Conservation (phyloP, 2,329 filamentous ascomycete genomes). For the Colletotrichum simmondsii region DNA sequence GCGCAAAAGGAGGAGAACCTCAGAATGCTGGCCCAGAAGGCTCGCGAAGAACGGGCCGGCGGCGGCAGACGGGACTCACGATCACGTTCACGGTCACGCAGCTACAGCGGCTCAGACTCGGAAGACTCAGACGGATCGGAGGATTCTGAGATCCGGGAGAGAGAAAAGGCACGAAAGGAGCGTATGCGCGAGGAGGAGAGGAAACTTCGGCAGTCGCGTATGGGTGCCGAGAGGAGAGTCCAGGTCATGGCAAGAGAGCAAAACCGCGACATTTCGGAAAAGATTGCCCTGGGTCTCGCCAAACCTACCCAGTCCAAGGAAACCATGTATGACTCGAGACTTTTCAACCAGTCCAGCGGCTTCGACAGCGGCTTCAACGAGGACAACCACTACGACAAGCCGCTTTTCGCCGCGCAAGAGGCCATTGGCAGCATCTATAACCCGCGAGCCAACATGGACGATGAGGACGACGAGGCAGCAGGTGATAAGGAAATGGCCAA, state of each 20-base stretch:
- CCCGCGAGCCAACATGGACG: conserved; percentile 78
- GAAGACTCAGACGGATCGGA: conserved; percentile 66
- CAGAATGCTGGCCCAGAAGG: conserved; percentile 88
- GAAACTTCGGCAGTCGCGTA: conserved; percentile 90
- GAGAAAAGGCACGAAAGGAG: conserved; percentile 82
- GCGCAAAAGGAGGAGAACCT: conserved; percentile 92
- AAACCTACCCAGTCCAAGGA: conserved; percentile 94
- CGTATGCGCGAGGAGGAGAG: conserved; percentile 85
- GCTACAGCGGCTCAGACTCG: conserved; percentile 65
- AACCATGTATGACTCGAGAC: conserved; percentile 94
- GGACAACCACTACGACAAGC: conserved; percentile 97
- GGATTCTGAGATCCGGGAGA: conserved; percentile 77
- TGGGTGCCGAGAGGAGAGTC: conserved; percentile 92
- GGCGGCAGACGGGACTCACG: conserved; percentile 56
- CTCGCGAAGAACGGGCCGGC: conserved; percentile 80
- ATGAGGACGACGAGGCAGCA: conserved; percentile 80
- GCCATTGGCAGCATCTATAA: conserved; percentile 95
- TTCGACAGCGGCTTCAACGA: conserved; percentile 96
- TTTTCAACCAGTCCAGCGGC: conserved; percentile 94
- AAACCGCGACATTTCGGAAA: conserved; percentile 96
- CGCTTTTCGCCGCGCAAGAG: conserved; percentile 94
- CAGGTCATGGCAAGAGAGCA: conserved; percentile 96
- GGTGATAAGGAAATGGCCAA: conserved; percentile 87
- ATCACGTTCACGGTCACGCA: conserved; percentile 57
- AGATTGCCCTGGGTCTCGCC: conserved; percentile 91